Evolutionary conservation across 2,329 filamentous ascomycete genomes (phyloP), one percentile per base, ranked within the genome.

Genomic region (Fusarium metavorans): DNA sequence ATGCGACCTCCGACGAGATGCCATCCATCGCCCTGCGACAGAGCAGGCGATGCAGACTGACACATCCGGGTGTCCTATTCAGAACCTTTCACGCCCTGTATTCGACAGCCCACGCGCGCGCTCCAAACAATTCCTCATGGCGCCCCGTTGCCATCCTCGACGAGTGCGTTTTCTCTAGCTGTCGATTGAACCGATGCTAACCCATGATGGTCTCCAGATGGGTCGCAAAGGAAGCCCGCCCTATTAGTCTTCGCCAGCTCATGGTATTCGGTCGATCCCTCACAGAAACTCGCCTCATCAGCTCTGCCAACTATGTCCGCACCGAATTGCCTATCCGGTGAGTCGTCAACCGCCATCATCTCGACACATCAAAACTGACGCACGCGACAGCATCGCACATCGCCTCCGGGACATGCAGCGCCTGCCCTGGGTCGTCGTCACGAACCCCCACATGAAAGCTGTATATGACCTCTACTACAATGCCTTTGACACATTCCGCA

Each of bases 401-500:
- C 94, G 97, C 37, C 92, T 99, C 73, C 94, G 97, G 68, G 96
- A 99, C 82, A 98, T 99, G 90, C 97, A 99, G 83, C 95, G 94
- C 73, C 88, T 99, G 45, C 97, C 97, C 20, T 99, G 98, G 81
- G 94, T 97, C 41, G 96, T 98, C 64, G 94, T 98, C 57, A 95
- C 94, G n/a, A 99, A 99, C 79, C 91, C 91, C 8, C 95, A 99
- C 82, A 94, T 99, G 72, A 95, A 94, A 81, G 92, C 97, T 75
- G 97, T 98, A 37, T 99, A 99, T 84, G 95, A 98, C 82, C 89
- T 98, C 8, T 99, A 99, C 86, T 97, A 98, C 84, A 92, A 92
- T 76, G 96, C 97, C n/a, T 99, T 99, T 79, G 97, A 99, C 81
- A 92, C 88, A 63, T 93, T 98, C 74, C 93, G 97, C 57, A 93